Conservation (phyloP, 768 basidiomycete species). For the Leucocoprinus sp. region DNA sequence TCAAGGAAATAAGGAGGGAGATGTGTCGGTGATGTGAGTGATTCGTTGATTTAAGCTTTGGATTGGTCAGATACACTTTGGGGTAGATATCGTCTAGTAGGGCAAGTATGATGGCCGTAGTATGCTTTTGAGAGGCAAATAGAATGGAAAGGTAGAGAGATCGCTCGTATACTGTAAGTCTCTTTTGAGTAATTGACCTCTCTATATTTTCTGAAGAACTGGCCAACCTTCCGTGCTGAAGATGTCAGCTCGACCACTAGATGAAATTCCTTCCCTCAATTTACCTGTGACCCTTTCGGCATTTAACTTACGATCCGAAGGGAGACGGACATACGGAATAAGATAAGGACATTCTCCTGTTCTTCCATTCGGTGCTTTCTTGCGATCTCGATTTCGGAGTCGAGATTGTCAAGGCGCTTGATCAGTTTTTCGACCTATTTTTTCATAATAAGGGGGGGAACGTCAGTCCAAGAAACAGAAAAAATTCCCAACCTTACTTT, state of each 20-base stretch:
- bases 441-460: neutral
- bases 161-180: slow-evolving; percentile 55
- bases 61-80: slow-evolving; percentile 13
- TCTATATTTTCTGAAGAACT: neutral
- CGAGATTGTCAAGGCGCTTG: slow-evolving; percentile 24
- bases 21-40: slow-evolving; percentile 17
- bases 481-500: slow-evolving; percentile 39
- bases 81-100: slow-evolving; percentile 46
- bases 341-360: slow-evolving; percentile 62
- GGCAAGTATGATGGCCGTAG: slow-evolving; percentile 51
- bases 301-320: neutral
- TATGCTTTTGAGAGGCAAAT: slow-evolving; percentile 55
- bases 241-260: slow-evolving; percentile 47
- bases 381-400: slow-evolving; percentile 24
- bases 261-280: slow-evolving; percentile 63
- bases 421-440: slow-evolving; percentile 43
- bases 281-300: slow-evolving; percentile 41
- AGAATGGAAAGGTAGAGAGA: slow-evolving; percentile 58
- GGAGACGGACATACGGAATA: slow-evolving; percentile 48
- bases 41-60: neutral
- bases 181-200: neutral
- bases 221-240: slow-evolving; percentile 63
- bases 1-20: slow-evolving; percentile 37
- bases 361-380: slow-evolving; percentile 38
- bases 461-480: neutral